phyloP scores from a whole-genome alignment of 805 yeast genomes.

The Starmerella khaoyaiensis region DNA sequence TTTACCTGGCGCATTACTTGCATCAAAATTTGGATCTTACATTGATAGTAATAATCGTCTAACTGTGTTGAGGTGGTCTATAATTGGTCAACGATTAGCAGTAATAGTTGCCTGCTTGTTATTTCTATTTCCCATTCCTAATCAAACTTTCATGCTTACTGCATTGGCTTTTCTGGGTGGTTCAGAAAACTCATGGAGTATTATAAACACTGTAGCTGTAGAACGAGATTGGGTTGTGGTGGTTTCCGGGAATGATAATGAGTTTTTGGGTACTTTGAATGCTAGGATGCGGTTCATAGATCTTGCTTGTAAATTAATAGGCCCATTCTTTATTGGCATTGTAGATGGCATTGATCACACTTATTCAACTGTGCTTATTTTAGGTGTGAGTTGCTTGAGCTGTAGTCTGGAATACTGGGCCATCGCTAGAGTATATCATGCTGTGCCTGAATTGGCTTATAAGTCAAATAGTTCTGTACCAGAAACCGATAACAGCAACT shows the following conservation, averaged over 20 bases:
- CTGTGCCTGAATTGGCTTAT: constrained; percentile 24
- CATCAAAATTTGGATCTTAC: constrained; percentile 23
- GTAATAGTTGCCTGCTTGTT: constrained; percentile 24
- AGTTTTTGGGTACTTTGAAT: constrained; percentile 25
- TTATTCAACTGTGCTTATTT: constrained; percentile 24
- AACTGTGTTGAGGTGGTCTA: constrained; percentile 27
- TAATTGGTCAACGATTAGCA: constrained; percentile 26
- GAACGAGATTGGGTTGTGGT: constrained; percentile 35
- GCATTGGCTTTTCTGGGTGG: constrained; percentile 27
- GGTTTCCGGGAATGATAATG: constrained; percentile 24
- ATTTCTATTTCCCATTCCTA: constrained; percentile 17
- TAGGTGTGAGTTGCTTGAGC: constrained; percentile 25
- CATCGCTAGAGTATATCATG: constrained; percentile 27
- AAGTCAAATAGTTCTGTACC: too few relatives aligned
- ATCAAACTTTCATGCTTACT: constrained; percentile 9
- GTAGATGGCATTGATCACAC: constrained; percentile 23
- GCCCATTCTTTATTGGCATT: constrained; percentile 30
- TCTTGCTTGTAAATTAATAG: constrained; percentile 30
- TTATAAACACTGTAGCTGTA: constrained; percentile 30
- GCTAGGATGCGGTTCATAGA: constrained; percentile 32
- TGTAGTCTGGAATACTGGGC: constrained; percentile 28
- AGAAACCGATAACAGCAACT: too few relatives aligned
- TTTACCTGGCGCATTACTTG: constrained; percentile 15
- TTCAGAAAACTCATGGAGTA: constrained; percentile 28
- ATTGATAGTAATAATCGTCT: constrained; percentile 27